These are phyloP conservation scores for Umbellularia californica DNA, from an alignment of 164 flowering plant species.

Conservation along the genomic window DNA sequence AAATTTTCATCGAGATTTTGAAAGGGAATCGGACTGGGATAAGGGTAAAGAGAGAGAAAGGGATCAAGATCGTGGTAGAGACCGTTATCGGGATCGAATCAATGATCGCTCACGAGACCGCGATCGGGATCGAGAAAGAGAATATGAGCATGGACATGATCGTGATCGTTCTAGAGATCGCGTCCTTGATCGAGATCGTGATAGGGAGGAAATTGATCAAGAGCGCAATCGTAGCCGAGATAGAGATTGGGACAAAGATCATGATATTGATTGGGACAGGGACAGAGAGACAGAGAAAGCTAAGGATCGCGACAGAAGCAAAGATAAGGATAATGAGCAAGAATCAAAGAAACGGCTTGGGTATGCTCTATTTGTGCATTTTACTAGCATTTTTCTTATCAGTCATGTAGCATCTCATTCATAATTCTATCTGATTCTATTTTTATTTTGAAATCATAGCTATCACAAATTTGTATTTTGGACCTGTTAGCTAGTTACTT, in stretches of 20 bases:
- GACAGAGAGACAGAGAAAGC: constrained; percentile 35
- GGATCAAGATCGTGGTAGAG: constrained; percentile 42
- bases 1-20: constrained; percentile 33
- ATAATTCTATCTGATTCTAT: background rate
- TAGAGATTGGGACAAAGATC: constrained; percentile 34
- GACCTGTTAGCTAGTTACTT: too few species aligned
- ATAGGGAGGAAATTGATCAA: constrained; percentile 33
- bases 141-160: constrained; percentile 38
- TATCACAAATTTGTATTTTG: background rate
- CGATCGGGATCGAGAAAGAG: constrained; percentile 33
- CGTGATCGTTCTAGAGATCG: constrained; percentile 42
- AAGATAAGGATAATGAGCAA: constrained; percentile 38
- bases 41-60: constrained; percentile 34
- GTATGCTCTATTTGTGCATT: constrained; percentile 25
- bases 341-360: constrained; percentile 32
- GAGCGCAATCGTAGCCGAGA: constrained; percentile 29
- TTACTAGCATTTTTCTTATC: constrained; percentile 2
- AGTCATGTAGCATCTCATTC: background rate
- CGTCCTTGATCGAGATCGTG: constrained; percentile 35
- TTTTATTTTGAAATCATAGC: background rate
- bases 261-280: constrained; percentile 21
- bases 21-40: constrained; percentile 44
- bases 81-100: constrained; percentile 34
- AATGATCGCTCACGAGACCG: constrained; percentile 49
- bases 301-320: constrained; percentile 28